Conservation (phyloP, 2,329 filamentous ascomycete species). For the Alternaria burnsii region DNA sequence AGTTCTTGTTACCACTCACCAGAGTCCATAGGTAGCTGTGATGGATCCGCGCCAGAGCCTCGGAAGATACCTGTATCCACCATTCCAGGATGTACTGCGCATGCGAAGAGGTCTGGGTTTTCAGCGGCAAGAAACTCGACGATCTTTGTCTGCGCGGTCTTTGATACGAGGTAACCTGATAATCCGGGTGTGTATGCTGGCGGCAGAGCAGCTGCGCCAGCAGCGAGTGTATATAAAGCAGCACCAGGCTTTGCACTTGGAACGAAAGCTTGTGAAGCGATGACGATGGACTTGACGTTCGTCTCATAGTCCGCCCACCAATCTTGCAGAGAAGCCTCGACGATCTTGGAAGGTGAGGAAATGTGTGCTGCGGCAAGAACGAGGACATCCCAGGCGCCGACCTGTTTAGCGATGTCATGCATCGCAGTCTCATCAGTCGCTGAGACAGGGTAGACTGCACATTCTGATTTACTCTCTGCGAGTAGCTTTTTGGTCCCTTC, state of each 20-base stretch:
- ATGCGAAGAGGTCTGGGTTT: neutral
- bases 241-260: neutral
- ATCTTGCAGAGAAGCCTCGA: conserved; percentile 17
- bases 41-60: neutral
- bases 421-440: conserved; percentile 21
- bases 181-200: neutral
- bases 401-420: conserved; percentile 21
- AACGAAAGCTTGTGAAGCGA: conserved; percentile 13
- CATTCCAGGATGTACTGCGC: neutral
- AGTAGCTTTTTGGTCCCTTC: conserved; percentile 48
- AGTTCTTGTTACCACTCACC: neutral
- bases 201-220: neutral
- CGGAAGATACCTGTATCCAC: neutral
- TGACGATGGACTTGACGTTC: conserved; percentile 30
- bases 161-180: neutral
- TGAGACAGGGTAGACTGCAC: conserved; percentile 23
- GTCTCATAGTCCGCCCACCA: conserved; percentile 33
- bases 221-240: neutral
- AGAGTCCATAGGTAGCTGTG: neutral
- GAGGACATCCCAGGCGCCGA: conserved; percentile 32
- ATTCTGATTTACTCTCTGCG: conserved; percentile 18
- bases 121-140: neutral
- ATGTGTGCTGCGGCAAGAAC: conserved; percentile 30
- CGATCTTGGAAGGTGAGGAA: conserved; percentile 12
- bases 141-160: neutral